Evolutionary conservation across 306 rosid species (phyloP).

Genomic region (Cicer bijugum): DNA sequence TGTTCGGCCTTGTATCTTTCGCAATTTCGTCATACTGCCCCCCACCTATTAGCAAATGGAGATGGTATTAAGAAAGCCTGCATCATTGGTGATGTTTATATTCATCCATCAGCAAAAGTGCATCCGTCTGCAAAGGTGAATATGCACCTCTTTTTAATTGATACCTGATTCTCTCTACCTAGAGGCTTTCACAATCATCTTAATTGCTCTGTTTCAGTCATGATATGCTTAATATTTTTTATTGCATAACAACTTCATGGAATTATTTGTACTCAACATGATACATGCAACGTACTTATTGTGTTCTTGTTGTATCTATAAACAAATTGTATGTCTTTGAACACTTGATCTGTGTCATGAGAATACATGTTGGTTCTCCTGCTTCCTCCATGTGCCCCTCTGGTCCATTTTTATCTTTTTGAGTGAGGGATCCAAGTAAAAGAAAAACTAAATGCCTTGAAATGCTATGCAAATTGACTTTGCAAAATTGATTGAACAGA

Average conservation of each 20-base stretch:
- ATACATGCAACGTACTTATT: neutral
- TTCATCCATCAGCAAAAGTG: conserved; percentile 95
- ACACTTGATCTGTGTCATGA: conserved; percentile 16
- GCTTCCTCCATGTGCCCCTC: neutral
- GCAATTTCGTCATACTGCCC: conserved; percentile 74
- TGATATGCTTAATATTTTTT: neutral
- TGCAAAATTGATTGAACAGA: conserved; percentile 57
- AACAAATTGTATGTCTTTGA: conserved; percentile 23
- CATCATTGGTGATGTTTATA: conserved; percentile 81
- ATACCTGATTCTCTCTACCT: neutral
- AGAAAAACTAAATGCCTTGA: conserved; percentile 6
- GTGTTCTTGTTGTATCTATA: conserved; percentile 9
- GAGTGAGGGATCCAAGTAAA: neutral
- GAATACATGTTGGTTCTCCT: conserved; percentile 8
- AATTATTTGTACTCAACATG: conserved; percentile 24
- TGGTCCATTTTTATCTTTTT: neutral
- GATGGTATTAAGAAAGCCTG: conserved; percentile 70
- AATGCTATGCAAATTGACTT: conserved; percentile 41
- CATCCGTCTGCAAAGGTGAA: conserved; percentile 92
- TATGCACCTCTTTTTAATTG: conserved; percentile 24
- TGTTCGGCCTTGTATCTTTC: conserved; percentile 88
- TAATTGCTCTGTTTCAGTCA: neutral
- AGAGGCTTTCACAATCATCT: conserved; percentile 22
- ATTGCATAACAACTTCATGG: conserved; percentile 1
- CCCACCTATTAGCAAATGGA: conserved; percentile 73